A percentile compares a stretch with the other conserved stretches of the same genome.
phyloP scores from a whole-genome alignment of 2,329 filamentous ascomycete species.

The Fusarium chaquense region DNA sequence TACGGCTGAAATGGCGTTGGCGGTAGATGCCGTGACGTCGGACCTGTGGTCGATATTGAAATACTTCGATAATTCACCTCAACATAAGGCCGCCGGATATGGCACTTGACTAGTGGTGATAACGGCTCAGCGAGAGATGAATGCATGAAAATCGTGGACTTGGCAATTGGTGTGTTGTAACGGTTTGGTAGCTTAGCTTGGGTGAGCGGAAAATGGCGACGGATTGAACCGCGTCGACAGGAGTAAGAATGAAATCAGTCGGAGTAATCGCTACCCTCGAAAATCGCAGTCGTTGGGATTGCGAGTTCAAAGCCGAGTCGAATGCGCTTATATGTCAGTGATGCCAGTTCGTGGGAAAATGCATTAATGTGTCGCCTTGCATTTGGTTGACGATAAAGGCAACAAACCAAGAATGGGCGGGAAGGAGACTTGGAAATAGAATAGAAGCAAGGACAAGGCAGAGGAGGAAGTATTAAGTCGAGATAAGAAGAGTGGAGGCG shows the following conservation, averaged over 20 bases:
- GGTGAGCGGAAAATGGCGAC: not conserved
- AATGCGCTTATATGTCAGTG: conserved; percentile 8
- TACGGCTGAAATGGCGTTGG: conserved; percentile 14
- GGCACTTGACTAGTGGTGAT: conserved; percentile 36
- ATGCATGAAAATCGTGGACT: conserved; percentile 46
- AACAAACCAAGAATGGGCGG: conserved; percentile 1
- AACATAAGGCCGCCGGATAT: conserved; percentile 42
- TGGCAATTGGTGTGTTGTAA: conserved; percentile 2
- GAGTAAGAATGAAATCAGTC: conserved; percentile 5
- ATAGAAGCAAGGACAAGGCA: conserved; percentile 24
- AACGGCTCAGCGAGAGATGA: conserved; percentile 31
- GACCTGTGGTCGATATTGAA: conserved; percentile 16
- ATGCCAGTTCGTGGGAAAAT: conserved; percentile 1
- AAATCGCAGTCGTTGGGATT: conserved; percentile 20
- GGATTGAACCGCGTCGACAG: not conserved
- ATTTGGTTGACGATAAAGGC: conserved; percentile 18
- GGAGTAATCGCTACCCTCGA: conserved; percentile 1
- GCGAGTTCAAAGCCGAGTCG: not conserved
- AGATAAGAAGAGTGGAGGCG: conserved; percentile 45
- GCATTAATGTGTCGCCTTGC: conserved; percentile 5
- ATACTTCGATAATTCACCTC: conserved; percentile 33
- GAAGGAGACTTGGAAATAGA: conserved; percentile 26
- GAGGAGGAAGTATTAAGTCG: conserved; percentile 32
- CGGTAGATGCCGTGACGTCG: conserved; percentile 24
- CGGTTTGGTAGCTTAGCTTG: conserved; percentile 2